phyloP scores from a whole-genome alignment of 495 filamentous ascomycete species.

The Xylaria longipes region DNA sequence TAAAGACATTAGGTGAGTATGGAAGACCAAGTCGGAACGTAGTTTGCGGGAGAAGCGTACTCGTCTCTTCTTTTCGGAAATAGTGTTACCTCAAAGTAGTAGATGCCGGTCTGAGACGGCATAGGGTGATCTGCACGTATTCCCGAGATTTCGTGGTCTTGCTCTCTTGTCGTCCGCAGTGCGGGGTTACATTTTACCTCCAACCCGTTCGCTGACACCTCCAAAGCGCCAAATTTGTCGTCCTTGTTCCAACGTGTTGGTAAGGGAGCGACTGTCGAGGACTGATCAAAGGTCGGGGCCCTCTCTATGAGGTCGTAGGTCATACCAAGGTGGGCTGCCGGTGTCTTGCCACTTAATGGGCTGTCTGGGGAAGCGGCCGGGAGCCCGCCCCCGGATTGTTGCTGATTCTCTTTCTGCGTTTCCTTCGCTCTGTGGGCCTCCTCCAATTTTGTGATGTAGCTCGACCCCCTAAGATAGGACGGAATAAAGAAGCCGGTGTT shows the following conservation, averaged over 20 bases:
- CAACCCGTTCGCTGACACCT: slow-evolving; percentile 74
- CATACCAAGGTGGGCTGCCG: slow-evolving; percentile 75
- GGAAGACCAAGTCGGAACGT: slow-evolving; percentile 7
- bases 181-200: slow-evolving; percentile 74
- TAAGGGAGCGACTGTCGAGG: slow-evolving; percentile 67
- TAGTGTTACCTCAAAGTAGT: slow-evolving; percentile 96
- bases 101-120: slow-evolving; percentile 90
- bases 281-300: slow-evolving; percentile 55
- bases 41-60: slow-evolving; percentile 55
- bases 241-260: slow-evolving; percentile 82
- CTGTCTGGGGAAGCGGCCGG: slow-evolving; percentile 22
- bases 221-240: slow-evolving; percentile 76
- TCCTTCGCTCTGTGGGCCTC: slow-evolving; percentile 69
- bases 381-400: slow-evolving; percentile 25
- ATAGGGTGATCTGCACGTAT: slow-evolving; percentile 88
- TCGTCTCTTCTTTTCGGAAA: slow-evolving; percentile 84
- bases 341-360: slow-evolving; percentile 41
- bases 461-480: slow-evolving; percentile 80
- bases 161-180: slow-evolving; percentile 43
- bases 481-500: slow-evolving; percentile 69
- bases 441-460: slow-evolving; percentile 76
- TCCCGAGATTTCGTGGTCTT: slow-evolving; percentile 83
- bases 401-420: slow-evolving; percentile 35
- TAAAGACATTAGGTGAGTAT: slow-evolving; percentile 37
- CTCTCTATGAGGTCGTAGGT: slow-evolving; percentile 88